A percentile compares a stretch with the other conserved stretches of the same genome.
Evolutionary conservation across 495 filamentous ascomycete species (phyloP).

Genomic region (Achaetomiella virescens): DNA sequence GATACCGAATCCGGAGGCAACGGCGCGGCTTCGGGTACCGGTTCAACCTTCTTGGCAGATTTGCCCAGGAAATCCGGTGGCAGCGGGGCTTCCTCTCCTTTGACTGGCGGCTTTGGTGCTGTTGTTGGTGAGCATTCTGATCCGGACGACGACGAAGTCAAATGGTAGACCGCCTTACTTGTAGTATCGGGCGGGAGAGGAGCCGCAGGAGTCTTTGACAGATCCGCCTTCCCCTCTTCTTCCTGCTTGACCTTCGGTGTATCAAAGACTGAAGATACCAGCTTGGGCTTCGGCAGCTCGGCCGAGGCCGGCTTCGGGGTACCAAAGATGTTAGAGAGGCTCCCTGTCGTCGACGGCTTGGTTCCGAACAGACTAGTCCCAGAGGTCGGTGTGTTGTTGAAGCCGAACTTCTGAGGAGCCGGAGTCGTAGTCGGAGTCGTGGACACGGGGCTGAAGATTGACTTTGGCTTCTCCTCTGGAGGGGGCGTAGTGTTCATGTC

Average conservation of each 20-base stretch:
- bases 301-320: constrained; percentile 14
- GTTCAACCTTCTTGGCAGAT: constrained; percentile 9
- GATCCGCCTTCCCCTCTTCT: constrained; percentile 27
- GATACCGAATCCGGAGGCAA: constrained; percentile 15
- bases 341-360: constrained; percentile 14
- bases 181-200: constrained; percentile 75
- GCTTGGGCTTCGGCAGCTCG: constrained; percentile 10
- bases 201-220: constrained; percentile 38
- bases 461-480: constrained; percentile 32
- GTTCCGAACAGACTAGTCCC: constrained; percentile 23
- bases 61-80: constrained; percentile 32
- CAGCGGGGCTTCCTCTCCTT: constrained; percentile 33
- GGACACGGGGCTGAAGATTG: constrained; percentile 35
- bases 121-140: constrained; percentile 37
- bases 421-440: constrained; percentile 54
- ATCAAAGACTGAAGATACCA: constrained; percentile 12
- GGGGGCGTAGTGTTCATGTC: constrained; percentile 45
- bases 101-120: constrained; percentile 23
- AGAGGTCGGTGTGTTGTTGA: constrained; percentile 10
- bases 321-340: constrained; percentile 19
- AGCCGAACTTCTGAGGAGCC: constrained; percentile 41
- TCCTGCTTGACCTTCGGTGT: constrained; percentile 36
- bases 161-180: constrained; percentile 61
- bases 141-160: constrained; percentile 56
- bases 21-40: constrained; percentile 9